Base-by-base conservation (phyloP, 129 eudicot genomes). In the Chrysanthemum seticuspe region DNA sequence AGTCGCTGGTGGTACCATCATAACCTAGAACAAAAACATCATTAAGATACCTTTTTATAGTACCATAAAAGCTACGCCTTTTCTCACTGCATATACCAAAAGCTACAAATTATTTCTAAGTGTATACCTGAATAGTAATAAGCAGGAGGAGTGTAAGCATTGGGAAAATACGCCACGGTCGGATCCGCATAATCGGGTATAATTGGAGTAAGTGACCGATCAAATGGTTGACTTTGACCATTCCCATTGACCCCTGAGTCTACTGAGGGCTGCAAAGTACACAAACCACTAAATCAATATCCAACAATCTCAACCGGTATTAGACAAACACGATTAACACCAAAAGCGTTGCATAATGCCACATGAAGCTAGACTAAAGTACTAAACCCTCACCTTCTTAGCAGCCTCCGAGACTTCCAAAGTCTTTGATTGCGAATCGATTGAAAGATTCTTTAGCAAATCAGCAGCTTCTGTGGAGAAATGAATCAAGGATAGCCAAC, bases 381-480 rank as follows among this genome's bases (percentile, higher is more conserved):
- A 29, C 36, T 31, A 4, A 31, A 31, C 36, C 29, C 25, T 15
- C 50, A 91, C 96, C 92, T 88, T 89, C 75, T 87, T 92, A 10
- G 81, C 72, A n/a, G 96, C 70, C 64, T 85, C 96, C 0, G 88
- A 74, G 29, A 76, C 74, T 48, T 89, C 96, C 69, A 81, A 68
- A 56, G 79, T 50, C 78, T 88, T 92, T 3, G 84, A 11, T 51
- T 83, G 91, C 15, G 96, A 71, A 65, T 92, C 97, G 83, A 92
- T 67, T 1, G 94, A 81, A 48, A 92, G 34, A 16, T 89, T 89
- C 73, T 92, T 87, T 79, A 92, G 58, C 85, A 89, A 83, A 69
- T 87, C 96, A 21, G 94, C 85, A 59, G 97, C 79, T 72, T 92
- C 97, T 92, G 56, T 36, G 10, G 56, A 47, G 79, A 0, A 56